Percentiles rank a stretch among this genome's conserved stretches.
Evolutionary conservation across 495 filamentous ascomycete genomes (phyloP).

Genomic region (Extremus antarcticus): DNA sequence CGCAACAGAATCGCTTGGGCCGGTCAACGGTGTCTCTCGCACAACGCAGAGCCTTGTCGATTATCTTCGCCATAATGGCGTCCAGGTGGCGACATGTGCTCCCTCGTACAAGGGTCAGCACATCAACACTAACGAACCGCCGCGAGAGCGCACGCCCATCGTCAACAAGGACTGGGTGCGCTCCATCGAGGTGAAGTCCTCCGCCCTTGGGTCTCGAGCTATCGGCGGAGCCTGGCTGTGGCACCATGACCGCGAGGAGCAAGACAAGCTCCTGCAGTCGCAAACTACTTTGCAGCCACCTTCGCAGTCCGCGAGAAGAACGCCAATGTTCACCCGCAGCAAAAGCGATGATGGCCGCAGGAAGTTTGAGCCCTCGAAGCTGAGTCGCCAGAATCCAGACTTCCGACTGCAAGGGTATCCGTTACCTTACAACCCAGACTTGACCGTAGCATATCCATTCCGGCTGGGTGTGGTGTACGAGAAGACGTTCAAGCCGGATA

Average conservation of each 20-base stretch:
- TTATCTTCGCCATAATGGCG: slow-evolving; percentile 47
- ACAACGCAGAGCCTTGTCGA: slow-evolving; percentile 52
- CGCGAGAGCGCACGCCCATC: slow-evolving; percentile 8
- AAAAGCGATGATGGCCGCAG: slow-evolving; percentile 6
- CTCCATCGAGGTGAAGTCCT: slow-evolving; percentile 14
- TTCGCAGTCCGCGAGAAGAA: neutral
- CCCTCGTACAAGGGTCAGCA: slow-evolving; percentile 35
- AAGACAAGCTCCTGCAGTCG: neutral
- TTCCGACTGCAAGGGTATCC: slow-evolving; percentile 47
- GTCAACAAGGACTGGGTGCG: slow-evolving; percentile 18
- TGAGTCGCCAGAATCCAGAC: slow-evolving; percentile 28
- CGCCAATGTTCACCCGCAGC: slow-evolving; percentile 6
- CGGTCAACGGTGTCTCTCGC: slow-evolving; percentile 54
- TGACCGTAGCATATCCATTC: slow-evolving; percentile 53
- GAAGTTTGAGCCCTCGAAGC: neutral
- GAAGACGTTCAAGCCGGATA: slow-evolving; percentile 43
- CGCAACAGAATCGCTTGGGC: slow-evolving; percentile 54
- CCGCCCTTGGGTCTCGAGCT: slow-evolving; percentile 12
- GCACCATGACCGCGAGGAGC: slow-evolving; percentile 14
- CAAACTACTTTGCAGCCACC: neutral
- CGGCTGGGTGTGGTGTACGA: slow-evolving; percentile 43
- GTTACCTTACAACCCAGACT: slow-evolving; percentile 53
- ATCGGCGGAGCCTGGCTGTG: slow-evolving; percentile 19
- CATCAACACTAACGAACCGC: slow-evolving; percentile 11
- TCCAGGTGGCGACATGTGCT: slow-evolving; percentile 47